phyloP scores from a whole-genome alignment of 306 rosid genomes.

The Cicer chorassanicum region DNA sequence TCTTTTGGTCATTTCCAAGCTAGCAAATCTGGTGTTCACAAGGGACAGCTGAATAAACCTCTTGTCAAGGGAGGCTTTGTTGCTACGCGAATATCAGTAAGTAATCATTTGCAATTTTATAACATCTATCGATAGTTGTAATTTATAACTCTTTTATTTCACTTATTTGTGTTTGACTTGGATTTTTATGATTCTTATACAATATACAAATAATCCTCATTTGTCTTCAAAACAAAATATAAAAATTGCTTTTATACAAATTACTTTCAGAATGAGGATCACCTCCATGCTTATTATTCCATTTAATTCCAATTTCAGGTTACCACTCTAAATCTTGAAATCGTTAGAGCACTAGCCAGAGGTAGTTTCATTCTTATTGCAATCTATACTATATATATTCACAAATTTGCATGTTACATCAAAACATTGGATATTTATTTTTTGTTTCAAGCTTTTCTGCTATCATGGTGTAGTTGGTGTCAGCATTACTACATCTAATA shows the following conservation, averaged over 20 bases:
- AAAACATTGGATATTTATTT: constrained; percentile 27
- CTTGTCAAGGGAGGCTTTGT: constrained; percentile 96
- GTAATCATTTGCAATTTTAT: constrained; percentile 39
- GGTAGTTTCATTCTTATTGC: constrained; percentile 53
- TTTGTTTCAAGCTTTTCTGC: constrained; percentile 39
- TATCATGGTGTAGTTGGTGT: constrained; percentile 3
- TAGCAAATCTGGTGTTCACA: constrained; percentile 93
- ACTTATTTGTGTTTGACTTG: background rate
- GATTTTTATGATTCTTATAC: constrained; percentile 26
- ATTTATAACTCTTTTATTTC: background rate
- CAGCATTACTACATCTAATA: constrained; percentile 1
- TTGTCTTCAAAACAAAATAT: background rate
- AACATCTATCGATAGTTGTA: constrained; percentile 22
- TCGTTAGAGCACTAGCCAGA: constrained; percentile 91
- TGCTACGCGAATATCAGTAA: constrained; percentile 93
- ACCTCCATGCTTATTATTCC: constrained; percentile 37
- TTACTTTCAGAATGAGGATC: constrained; percentile 11
- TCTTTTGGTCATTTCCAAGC: constrained; percentile 98
- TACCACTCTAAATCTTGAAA: constrained; percentile 84
- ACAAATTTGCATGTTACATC: background rate
- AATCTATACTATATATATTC: constrained; percentile 25
- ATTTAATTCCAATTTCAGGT: constrained; percentile 66
- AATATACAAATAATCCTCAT: constrained; percentile 1
- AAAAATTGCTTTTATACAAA: constrained; percentile 11
- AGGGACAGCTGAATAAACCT: constrained; percentile 77